Conservation (phyloP, 2,329 filamentous ascomycete genomes). For the Amylocarpus encephaloides region DNA sequence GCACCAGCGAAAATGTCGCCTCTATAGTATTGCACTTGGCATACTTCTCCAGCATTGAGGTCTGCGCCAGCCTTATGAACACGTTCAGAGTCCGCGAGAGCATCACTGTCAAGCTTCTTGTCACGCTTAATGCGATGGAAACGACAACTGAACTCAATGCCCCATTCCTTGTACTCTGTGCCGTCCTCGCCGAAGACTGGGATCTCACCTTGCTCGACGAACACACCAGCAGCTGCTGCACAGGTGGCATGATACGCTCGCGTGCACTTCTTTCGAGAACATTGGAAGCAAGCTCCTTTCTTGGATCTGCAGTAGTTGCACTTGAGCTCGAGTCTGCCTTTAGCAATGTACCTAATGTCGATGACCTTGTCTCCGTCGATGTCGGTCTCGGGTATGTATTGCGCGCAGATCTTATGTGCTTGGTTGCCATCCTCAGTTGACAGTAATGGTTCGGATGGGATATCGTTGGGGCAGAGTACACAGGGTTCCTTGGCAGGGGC, state of each 20-base stretch:
- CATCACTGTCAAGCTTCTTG: slow-evolving; percentile 63
- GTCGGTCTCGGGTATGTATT: slow-evolving; percentile 88
- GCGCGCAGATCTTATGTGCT: slow-evolving; percentile 81
- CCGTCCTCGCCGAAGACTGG: slow-evolving; percentile 86
- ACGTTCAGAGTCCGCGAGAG: slow-evolving; percentile 63
- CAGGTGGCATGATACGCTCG: slow-evolving; percentile 94
- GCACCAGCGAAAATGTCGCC: slow-evolving; percentile 88
- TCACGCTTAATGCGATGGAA: slow-evolving; percentile 88
- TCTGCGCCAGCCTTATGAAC: slow-evolving; percentile 62
- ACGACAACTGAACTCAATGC: slow-evolving; percentile 88
- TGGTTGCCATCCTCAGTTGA: slow-evolving; percentile 73
- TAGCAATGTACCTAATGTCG: slow-evolving; percentile 75
- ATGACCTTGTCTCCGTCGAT: slow-evolving; percentile 70
- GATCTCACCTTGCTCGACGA: slow-evolving; percentile 80
- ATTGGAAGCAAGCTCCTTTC: slow-evolving; percentile 94
- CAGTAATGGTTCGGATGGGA: slow-evolving; percentile 73
- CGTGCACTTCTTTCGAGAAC: slow-evolving; percentile 88
- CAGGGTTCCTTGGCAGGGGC: slow-evolving; percentile 69
- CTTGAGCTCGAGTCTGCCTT: slow-evolving; percentile 83
- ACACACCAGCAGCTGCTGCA: slow-evolving; percentile 83
- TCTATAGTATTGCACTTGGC: slow-evolving; percentile 78
- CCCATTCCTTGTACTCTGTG: slow-evolving; percentile 85
- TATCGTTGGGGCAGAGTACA: slow-evolving; percentile 85
- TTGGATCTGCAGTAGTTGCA: slow-evolving; percentile 93
- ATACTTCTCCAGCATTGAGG: slow-evolving; percentile 66